Base-by-base conservation (phyloP, 2,329 filamentous ascomycete genomes). In the Ophiocordyceps sinensis region DNA sequence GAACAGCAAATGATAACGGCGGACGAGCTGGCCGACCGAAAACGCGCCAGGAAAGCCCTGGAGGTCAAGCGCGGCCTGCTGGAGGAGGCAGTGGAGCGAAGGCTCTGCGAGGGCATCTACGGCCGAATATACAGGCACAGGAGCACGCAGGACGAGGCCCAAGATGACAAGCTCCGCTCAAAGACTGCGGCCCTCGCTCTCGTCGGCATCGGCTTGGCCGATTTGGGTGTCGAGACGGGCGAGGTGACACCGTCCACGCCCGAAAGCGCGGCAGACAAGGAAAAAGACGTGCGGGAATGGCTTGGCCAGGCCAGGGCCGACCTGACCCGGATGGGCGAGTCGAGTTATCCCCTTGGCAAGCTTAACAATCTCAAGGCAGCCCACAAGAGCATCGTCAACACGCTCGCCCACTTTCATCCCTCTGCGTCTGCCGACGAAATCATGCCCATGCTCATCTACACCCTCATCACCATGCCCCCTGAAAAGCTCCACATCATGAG, bases 401-500 rank as follows among this genome's bases (percentile, higher is more conserved):
- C 87, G 1, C 60, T 81, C 38, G 71, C 75, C 4, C 70, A 77
- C 50, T 79, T 80, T 44, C 76, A 79, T 46, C 76, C 75, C 15
- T 79, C 88, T 1, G 94, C 91, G 1, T 96, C 91, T 1, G 91
- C 91, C 3, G 91, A 98, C 56, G 91, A 96, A 62, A 93, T 98
- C 41, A 79, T 98, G 58, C 91, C 91, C 1, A 94, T 94, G 60
- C 72, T 98, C 47, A 98, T 98, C 46, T 98, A 94, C 64, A 85
- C 87, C 0, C 73, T 98, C 45, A 93, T 98, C 56, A 95, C 87
- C 3, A 81, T 88, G 36, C 82, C 86, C 0, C 83, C 88, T 0
- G 84, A 91, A 59, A 76, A 80, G 29, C 79, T 96, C 38, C 85
- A 88, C 58, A 82, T 88, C 42, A 86, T 94, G 54, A 96, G 89